phyloP scores from a whole-genome alignment of 2,329 filamentous ascomycete species.

The Colletotrichum chlorophyti region DNA sequence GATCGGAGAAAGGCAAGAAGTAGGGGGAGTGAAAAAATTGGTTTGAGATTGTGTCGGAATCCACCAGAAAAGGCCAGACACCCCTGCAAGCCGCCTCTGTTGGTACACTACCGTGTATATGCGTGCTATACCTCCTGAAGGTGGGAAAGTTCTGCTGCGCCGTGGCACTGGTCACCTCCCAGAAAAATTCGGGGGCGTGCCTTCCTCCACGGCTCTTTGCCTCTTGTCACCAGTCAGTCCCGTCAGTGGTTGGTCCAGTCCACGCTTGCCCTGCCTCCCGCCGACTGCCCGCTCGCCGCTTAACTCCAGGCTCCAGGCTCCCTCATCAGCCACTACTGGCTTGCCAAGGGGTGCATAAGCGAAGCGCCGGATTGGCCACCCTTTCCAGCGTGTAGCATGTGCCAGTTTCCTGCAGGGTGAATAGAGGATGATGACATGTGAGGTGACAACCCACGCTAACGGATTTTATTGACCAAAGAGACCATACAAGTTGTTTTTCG shows the following conservation, averaged over 20 bases:
- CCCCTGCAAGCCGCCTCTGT: conserved; percentile 23
- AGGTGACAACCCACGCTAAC: conserved; percentile 25
- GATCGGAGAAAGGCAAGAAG: conserved; percentile 38
- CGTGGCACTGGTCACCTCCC: not conserved
- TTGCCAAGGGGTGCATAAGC: conserved; percentile 17
- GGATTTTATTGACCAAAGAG: conserved; percentile 10
- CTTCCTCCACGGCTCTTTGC: conserved; percentile 16
- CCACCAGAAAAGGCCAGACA: conserved; percentile 38
- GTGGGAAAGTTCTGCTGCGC: too few relatives aligned
- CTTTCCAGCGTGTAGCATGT: conserved; percentile 18
- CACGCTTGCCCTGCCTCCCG: not conserved
- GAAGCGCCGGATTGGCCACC: conserved; percentile 25
- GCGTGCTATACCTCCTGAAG: too few relatives aligned
- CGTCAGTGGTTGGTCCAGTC: not conserved
- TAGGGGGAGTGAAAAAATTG: conserved; percentile 41
- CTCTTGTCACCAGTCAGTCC: not conserved
- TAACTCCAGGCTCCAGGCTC: conserved; percentile 12
- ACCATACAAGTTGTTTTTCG: not conserved
- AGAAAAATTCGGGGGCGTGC: conserved; percentile 14
- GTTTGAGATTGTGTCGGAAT: conserved; percentile 38
- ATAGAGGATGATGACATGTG: conserved; percentile 28
- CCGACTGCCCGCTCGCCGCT: conserved; percentile 1
- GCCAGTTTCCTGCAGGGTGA: conserved; percentile 19
- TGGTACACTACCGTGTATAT: too few relatives aligned
- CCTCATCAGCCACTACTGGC: conserved; percentile 19